phyloP scores from a whole-genome alignment of 441 rosid genomes.

The Kokia cookei region DNA sequence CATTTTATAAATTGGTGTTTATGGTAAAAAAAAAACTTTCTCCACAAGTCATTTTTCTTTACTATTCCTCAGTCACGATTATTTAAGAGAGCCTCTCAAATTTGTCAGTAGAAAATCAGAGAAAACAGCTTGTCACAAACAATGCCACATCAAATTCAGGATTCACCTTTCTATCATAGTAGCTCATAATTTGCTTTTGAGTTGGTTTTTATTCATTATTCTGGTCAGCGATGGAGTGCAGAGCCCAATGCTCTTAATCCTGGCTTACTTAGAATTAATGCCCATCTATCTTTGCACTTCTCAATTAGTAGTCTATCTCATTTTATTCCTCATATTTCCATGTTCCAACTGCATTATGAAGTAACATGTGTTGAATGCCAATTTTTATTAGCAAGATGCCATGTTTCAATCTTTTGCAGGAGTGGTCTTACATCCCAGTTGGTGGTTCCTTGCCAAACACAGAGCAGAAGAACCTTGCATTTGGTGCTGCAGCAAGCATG shows the following conservation, averaged over 20 bases:
- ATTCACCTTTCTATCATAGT: not conserved
- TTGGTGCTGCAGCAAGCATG: slow-evolving; percentile 99
- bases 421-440: slow-evolving; percentile 98
- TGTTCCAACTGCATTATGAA: not conserved
- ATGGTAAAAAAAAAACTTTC: not conserved
- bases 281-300: not conserved
- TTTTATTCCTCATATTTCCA: not conserved
- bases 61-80: not conserved
- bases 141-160: not conserved
- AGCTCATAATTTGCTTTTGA: not conserved
- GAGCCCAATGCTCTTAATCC: not conserved
- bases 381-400: not conserved
- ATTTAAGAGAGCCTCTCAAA: not conserved
- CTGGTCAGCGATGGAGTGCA: not conserved
- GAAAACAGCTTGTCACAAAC: not conserved
- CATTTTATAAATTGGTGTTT: not conserved
- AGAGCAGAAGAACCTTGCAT: slow-evolving; percentile 89
- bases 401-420: slow-evolving; percentile 40
- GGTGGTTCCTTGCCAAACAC: slow-evolving; percentile 96
- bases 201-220: not conserved
- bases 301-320: not conserved
- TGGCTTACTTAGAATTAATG: not conserved
- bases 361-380: not conserved
- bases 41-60: not conserved
- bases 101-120: not conserved